A percentile compares a stretch with the other conserved stretches of the same genome.
phyloP scores from a whole-genome alignment of 768 basidiomycete species.

The Cyathus striatus region DNA sequence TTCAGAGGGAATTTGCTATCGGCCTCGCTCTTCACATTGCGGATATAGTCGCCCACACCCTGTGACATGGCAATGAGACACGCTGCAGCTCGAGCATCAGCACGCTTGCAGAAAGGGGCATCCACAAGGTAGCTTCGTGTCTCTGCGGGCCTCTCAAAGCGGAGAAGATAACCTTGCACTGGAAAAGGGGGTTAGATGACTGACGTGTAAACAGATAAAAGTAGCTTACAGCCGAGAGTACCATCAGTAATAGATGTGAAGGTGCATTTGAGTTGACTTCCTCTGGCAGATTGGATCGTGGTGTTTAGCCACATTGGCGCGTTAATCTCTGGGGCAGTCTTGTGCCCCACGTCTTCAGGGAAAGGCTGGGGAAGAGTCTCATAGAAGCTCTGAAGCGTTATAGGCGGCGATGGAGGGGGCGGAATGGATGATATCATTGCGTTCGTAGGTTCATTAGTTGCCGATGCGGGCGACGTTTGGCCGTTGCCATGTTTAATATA shows the following conservation, averaged over 20 bases:
- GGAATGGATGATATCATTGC: too few species aligned
- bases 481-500: constrained; percentile 56
- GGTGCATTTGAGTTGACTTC: constrained; percentile 45
- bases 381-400: constrained; percentile 53
- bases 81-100: constrained; percentile 68
- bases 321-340: constrained; percentile 45
- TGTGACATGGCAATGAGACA: constrained; percentile 61
- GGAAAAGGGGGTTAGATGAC: too few species aligned
- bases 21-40: constrained; percentile 31
- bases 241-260: too few species aligned
- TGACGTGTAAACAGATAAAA: too few species aligned
- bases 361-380: constrained; percentile 65
- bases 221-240: too few species aligned
- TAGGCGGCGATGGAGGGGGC: constrained; percentile 13
- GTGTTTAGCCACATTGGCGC: constrained; percentile 49
- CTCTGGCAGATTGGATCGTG: constrained; percentile 45
- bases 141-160: constrained; percentile 46
- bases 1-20: constrained; percentile 40
- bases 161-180: constrained; percentile 64
- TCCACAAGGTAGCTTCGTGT: constrained; percentile 59
- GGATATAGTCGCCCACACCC: constrained; percentile 54
- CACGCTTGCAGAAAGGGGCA: constrained; percentile 51
- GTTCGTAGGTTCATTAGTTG: constrained; percentile 2
- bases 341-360: constrained; percentile 44
- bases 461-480: constrained; percentile 30